Conservation (phyloP, 441 rosid species). For the Geranium incanum region DNA sequence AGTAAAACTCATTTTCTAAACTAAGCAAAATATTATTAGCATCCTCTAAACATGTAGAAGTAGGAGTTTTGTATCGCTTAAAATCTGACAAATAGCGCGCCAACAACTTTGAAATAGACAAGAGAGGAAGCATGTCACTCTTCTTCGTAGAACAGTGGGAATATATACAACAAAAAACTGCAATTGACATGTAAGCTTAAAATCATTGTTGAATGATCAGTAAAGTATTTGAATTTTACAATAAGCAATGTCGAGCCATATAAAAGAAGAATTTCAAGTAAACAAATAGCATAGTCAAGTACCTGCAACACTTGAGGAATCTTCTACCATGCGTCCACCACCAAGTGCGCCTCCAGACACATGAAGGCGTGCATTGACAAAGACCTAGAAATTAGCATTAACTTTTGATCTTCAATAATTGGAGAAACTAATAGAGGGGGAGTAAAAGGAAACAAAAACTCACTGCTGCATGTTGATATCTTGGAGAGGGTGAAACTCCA, state of each 20-base stretch:
- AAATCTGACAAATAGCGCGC: neutral
- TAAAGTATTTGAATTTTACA: too few relatives aligned
- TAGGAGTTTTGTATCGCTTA: neutral
- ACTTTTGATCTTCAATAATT: conserved; percentile 13
- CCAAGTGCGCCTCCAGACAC: conserved; percentile 99
- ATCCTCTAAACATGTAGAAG: neutral
- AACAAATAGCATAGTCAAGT: conserved; percentile 20
- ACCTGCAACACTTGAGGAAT: conserved; percentile 98
- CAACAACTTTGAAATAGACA: neutral
- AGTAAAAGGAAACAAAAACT: conserved; percentile 28
- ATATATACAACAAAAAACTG: neutral
- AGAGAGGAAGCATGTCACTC: neutral
- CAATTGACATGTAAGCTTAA: neutral
- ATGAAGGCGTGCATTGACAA: conserved; percentile 95
- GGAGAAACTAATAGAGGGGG: conserved; percentile 2
- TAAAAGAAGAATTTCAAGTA: conserved; percentile 12
- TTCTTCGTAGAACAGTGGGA: neutral
- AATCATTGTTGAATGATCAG: neutral
- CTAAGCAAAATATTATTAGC: neutral
- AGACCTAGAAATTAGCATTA: conserved; percentile 50
- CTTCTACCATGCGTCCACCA: conserved; percentile 99
- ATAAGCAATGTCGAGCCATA: conserved; percentile 2
- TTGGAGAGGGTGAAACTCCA: conserved; percentile 93
- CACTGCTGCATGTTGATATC: conserved; percentile 99
- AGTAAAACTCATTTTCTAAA: neutral